Evolutionary conservation across 768 basidiomycete genomes (phyloP).

Genomic region (Sporobolomyces pararoseus): DNA sequence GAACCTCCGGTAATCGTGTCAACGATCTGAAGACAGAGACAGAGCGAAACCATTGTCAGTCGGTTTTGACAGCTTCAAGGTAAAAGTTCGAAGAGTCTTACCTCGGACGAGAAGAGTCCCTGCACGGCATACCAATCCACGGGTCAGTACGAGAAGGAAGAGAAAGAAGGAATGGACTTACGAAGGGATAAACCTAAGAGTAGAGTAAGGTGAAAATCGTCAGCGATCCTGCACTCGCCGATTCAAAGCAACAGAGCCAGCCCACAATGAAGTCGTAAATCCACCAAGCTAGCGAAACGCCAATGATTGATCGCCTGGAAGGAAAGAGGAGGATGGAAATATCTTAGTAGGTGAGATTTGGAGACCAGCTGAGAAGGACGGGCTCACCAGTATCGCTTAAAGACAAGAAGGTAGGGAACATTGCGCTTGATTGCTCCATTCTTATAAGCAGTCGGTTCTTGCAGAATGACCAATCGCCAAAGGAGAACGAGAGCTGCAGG

Average conservation of each 20-base stretch:
- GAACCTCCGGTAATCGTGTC: conserved; percentile 33
- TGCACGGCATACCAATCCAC: conserved; percentile 44
- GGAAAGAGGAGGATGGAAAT: not conserved
- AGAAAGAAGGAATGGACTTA: not conserved
- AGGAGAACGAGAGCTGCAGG: conserved; percentile 16
- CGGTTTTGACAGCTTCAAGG: not conserved
- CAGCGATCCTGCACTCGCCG: too few species aligned
- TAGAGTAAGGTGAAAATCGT: not conserved
- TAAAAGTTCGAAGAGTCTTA: not conserved
- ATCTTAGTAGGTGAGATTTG: not conserved
- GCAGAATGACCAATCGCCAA: conserved; percentile 15
- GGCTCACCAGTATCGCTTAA: conserved; percentile 68
- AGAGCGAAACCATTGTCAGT: too few species aligned
- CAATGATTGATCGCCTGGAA: conserved; percentile 55
- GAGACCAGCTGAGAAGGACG: too few species aligned
- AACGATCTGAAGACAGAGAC: conserved; percentile 28
- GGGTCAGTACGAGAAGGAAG: not conserved
- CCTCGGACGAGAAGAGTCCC: conserved; percentile 34
- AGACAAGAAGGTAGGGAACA: conserved; percentile 53
- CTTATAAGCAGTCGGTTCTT: conserved; percentile 16
- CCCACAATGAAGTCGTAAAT: conserved; percentile 45
- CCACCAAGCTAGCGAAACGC: conserved; percentile 71
- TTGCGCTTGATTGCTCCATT: conserved; percentile 4
- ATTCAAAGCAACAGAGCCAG: not conserved
- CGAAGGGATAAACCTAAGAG: conserved; percentile 15